Evolutionary conservation across 352 stramenopile genomes (phyloP).

Genomic region (Pseudoperonospora humuli): DNA sequence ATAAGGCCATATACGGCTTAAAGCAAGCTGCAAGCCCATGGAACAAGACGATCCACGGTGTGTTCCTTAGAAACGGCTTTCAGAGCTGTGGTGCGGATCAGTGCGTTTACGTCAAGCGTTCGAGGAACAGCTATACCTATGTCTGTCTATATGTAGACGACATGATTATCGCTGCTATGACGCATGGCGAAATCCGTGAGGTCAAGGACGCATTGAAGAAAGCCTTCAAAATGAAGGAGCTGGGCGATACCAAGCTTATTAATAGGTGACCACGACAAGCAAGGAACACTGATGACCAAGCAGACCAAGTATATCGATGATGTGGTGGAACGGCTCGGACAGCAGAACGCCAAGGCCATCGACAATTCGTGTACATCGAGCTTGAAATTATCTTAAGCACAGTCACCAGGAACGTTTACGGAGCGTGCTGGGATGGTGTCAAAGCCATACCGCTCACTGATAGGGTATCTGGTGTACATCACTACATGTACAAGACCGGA

Average conservation of each 20-base stretch:
- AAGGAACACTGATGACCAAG: not conserved
- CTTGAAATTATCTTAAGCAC: not conserved
- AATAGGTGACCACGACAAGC: not conserved
- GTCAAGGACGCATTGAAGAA: no score
- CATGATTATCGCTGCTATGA: no score
- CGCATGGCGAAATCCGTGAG: no score
- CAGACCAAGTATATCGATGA: not conserved
- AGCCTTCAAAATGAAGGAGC: no score
- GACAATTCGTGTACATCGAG: not conserved
- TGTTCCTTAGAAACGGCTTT: no score
- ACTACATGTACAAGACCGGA: not conserved
- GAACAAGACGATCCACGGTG: no score
- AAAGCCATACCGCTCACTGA: not conserved
- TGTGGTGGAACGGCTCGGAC: conserved; percentile 1
- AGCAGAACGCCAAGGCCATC: not conserved
- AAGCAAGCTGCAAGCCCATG: no score
- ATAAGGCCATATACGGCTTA: no score
- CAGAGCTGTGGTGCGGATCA: not conserved
- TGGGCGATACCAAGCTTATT: not conserved
- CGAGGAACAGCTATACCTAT: not conserved
- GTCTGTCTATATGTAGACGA: no score
- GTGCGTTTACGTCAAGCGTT: not conserved
- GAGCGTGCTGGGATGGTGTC: not conserved
- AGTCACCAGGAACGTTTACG: not conserved
- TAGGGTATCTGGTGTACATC: not conserved